Percentiles rank a stretch among this genome's conserved stretches.
These are phyloP conservation scores for Trametes villosa DNA, from an alignment of 768 basidiomycete genomes.

Conservation along the genomic window DNA sequence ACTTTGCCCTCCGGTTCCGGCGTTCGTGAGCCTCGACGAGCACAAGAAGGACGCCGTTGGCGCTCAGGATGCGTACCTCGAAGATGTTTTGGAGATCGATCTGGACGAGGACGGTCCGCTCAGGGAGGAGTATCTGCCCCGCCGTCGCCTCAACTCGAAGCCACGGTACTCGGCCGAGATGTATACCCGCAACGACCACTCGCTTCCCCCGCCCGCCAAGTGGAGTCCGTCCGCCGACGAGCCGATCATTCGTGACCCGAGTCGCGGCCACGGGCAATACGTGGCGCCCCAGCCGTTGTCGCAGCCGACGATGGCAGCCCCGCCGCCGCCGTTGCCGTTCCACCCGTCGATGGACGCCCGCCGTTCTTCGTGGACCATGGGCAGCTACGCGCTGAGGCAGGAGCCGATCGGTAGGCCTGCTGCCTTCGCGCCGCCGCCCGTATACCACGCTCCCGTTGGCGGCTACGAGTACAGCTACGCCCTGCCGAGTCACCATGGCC, in stretches of 20 bases:
- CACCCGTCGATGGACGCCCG: conserved; percentile 37
- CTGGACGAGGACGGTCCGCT: conserved; percentile 84
- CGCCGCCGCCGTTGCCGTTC: conserved; percentile 41
- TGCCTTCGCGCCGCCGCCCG: conserved; percentile 12
- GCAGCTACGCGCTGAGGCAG: conserved; percentile 28
- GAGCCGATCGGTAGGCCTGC: conserved; percentile 11
- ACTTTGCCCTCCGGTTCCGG: conserved; percentile 54
- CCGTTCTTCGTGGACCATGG: conserved; percentile 34
- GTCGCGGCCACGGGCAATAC: conserved; percentile 59
- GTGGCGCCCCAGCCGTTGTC: conserved; percentile 43
- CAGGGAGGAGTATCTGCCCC: conserved; percentile 79
- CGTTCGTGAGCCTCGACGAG: conserved; percentile 75
- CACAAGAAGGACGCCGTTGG: conserved; percentile 57
- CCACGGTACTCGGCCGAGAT: conserved; percentile 32
- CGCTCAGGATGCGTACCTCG: conserved; percentile 22
- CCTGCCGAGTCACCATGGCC: conserved; percentile 37
- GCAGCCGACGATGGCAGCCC: conserved; percentile 50
- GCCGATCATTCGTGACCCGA: conserved; percentile 61
- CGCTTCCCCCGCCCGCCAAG: conserved; percentile 72
- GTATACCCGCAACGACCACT: conserved; percentile 32
- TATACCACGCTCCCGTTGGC: conserved; percentile 15
- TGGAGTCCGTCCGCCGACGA: conserved; percentile 86
- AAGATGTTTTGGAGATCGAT: conserved; percentile 70
- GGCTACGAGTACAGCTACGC: conserved; percentile 31
- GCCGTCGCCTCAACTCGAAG: conserved; percentile 55